Evolutionary conservation across 495 filamentous ascomycete species (phyloP).

Genomic region (Hypomontagnella submonticulosa): DNA sequence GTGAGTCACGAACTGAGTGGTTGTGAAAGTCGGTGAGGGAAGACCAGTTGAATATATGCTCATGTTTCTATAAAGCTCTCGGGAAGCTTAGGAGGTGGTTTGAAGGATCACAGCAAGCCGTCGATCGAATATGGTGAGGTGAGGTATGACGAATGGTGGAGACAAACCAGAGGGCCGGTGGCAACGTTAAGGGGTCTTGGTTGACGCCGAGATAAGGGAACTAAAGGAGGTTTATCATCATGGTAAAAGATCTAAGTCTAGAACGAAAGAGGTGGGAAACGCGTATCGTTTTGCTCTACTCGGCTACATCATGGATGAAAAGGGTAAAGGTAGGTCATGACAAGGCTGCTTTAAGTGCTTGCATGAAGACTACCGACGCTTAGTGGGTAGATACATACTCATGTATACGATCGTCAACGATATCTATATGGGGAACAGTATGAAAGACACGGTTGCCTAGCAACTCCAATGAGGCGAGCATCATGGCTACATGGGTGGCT

Average conservation of each 20-base stretch:
- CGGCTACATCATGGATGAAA: constrained; percentile 27
- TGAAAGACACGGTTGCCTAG: constrained; percentile 50
- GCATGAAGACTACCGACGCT: constrained; percentile 48
- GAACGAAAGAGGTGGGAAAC: constrained; percentile 38
- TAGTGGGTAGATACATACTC: not conserved
- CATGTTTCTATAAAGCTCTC: constrained; percentile 42
- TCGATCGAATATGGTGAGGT: constrained; percentile 41
- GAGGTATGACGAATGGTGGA: constrained; percentile 43
- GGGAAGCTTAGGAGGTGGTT: constrained; percentile 38
- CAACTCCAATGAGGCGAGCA: constrained; percentile 46
- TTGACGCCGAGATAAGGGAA: constrained; percentile 32
- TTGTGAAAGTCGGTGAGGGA: constrained; percentile 55
- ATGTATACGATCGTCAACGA: constrained; percentile 12
- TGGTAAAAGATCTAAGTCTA: constrained; percentile 36
- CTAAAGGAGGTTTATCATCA: constrained; percentile 31
- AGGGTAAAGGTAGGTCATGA: constrained; percentile 24
- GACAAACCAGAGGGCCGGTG: constrained; percentile 32
- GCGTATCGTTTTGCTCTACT: constrained; percentile 22
- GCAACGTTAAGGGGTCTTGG: constrained; percentile 8
- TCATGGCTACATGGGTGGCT: constrained; percentile 22
- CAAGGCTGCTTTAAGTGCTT: constrained; percentile 51
- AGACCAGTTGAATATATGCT: constrained; percentile 49
- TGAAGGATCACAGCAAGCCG: constrained; percentile 45
- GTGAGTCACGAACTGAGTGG: constrained; percentile 49
- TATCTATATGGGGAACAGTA: constrained; percentile 35